phyloP scores from a whole-genome alignment of 192 early-diverging fungal genomes.

The Coemansia sp. region DNA sequence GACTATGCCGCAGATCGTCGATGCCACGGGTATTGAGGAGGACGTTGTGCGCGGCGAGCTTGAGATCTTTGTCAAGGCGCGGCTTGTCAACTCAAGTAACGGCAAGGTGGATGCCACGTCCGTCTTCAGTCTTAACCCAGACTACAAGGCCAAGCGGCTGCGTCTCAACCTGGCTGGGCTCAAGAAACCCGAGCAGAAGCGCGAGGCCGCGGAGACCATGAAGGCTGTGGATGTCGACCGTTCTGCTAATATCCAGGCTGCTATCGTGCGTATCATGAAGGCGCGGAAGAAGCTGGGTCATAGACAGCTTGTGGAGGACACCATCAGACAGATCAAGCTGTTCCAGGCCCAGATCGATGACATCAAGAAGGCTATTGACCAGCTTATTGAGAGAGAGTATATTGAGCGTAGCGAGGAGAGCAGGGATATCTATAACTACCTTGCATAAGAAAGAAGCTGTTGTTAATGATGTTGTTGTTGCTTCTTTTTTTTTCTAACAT shows the following conservation, averaged over 20 bases:
- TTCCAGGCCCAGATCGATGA: constrained; percentile 88
- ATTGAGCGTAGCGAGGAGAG: constrained; percentile 83
- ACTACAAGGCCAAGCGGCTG: constrained; percentile 85
- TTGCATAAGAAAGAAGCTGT: constrained; percentile 56
- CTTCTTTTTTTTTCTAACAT: too few relatives aligned
- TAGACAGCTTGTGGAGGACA: constrained; percentile 81
- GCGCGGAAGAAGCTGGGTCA: constrained; percentile 89
- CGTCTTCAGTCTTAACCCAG: constrained; percentile 76
- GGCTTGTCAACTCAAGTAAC: constrained; percentile 59
- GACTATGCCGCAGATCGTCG: constrained; percentile 74
- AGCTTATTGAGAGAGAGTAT: constrained; percentile 89
- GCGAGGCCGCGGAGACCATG: constrained; percentile 89
- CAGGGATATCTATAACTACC: constrained; percentile 83
- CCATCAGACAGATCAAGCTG: constrained; percentile 82
- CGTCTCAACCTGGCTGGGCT: constrained; percentile 85
- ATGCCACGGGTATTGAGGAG: constrained; percentile 68
- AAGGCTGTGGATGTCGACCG: constrained; percentile 91
- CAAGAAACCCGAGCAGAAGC: constrained; percentile 87
- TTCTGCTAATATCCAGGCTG: constrained; percentile 93
- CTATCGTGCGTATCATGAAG: constrained; percentile 99
- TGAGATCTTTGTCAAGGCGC: constrained; percentile 79
- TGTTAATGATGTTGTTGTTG: too few relatives aligned
- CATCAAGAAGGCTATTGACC: constrained; percentile 97
- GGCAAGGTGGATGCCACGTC: constrained; percentile 16
- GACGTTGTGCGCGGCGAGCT: constrained; percentile 71